Base-by-base conservation (phyloP, 1,284 basidiomycete species). In the Neonothopanus nambi region DNA sequence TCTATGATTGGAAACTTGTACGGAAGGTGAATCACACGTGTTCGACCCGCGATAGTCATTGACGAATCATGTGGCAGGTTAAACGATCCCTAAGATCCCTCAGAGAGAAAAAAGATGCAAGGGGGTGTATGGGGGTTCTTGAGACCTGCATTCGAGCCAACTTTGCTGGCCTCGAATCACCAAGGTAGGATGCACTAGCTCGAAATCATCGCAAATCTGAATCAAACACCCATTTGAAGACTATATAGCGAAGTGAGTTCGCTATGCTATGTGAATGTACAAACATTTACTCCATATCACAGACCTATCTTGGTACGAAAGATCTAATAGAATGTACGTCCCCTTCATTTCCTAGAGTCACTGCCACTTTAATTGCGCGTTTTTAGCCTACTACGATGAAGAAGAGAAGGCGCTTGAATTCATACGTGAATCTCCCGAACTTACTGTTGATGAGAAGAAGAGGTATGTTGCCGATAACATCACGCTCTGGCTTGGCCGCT, bases 151-250 rank as follows among this genome's bases (percentile, higher is more conserved):
- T 98, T 41, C 81, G 95, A 52, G 85, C 87, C 48, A 98, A 98
- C 70, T 99, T 98, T 76, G 97, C 93, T 8, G 97, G 94, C 0
- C 87, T 93, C 0, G 96, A 98, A 71, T 94, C 91, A 47, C 74
- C 89, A 17, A 81, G 88, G 87, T 81, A 59, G 53, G 64, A 58
- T 45, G 8, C 21, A 9, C 9, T n/a, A 23, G 30, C n/a, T n/a
- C n/a, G n/a, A n/a, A n/a, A n/a, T 20, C 39, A 20, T 40, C 42
- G 28, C 35, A 51, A 20, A 52, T 21, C 54, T 53, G n/a, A n/a
- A n/a, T n/a, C n/a, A n/a, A 23, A 30, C 21, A 35, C 9, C 17
- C 15, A 30, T 37, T 17, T 38, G 8, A 55, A 87, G 93, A 63
- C 74, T 98, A 50, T 98, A 98, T 67, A 93, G 91, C 68, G 91